Percentiles rank a stretch among this genome's conserved stretches.
Conservation (phyloP, 768 basidiomycete species). For the Boletales sp. region DNA sequence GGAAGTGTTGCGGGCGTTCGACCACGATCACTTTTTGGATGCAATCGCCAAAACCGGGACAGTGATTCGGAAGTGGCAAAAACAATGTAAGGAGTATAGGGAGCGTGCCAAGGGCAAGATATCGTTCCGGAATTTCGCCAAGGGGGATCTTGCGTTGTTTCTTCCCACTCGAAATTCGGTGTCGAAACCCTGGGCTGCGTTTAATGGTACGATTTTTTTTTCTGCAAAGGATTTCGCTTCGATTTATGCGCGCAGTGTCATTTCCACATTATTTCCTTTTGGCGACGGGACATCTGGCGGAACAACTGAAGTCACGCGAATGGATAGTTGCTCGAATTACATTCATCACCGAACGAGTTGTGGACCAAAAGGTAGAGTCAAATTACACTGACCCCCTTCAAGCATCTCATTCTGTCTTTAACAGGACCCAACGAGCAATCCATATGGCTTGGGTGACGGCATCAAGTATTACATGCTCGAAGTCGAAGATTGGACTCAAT, state of each 20-base stretch:
- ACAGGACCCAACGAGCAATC: conserved; percentile 80
- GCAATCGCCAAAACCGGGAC: conserved; percentile 77
- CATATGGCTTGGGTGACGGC: conserved; percentile 84
- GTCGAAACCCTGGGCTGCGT: conserved; percentile 96
- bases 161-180: conserved; percentile 93
- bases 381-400: neutral
- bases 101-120: conserved; percentile 97
- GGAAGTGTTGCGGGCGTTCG: conserved; percentile 68
- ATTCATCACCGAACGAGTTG: conserved; percentile 80
- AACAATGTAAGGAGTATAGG: conserved; percentile 92
- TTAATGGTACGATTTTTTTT: conserved; percentile 67
- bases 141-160: conserved; percentile 94
- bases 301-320: conserved; percentile 86
- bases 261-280: conserved; percentile 98
- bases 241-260: conserved; percentile 53
- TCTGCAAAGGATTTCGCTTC: neutral
- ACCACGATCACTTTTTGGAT: conserved; percentile 83
- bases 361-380: conserved; percentile 61
- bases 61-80: conserved; percentile 94
- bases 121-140: conserved; percentile 91
- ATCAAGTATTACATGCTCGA: conserved; percentile 93
- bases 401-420: conserved; percentile 1
- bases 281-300: conserved; percentile 79
- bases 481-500: conserved; percentile 91
- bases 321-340: conserved; percentile 96